Conservation (phyloP, 75 land plant genomes). For the Cryptomeria japonica region DNA sequence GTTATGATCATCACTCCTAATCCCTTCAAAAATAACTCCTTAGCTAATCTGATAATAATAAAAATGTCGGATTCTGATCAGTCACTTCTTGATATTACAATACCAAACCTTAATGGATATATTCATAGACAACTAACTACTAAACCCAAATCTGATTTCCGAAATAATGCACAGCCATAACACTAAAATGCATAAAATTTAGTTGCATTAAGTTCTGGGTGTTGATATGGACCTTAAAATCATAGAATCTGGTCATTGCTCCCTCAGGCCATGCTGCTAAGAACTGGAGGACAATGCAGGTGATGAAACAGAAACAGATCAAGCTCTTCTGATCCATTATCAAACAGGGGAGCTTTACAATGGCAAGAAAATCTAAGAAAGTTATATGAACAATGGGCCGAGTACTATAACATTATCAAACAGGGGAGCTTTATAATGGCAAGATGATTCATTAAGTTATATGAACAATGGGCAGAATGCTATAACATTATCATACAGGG, state of each 20-base stretch:
- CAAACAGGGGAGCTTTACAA: background rate
- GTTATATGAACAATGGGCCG: background rate
- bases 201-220: background rate
- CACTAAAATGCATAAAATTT: background rate
- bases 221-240: background rate
- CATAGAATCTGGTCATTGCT: conserved; percentile 9
- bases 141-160: background rate
- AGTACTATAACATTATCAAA: background rate
- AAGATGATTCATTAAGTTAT: too few relatives aligned
- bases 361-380: background rate
- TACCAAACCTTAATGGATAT: background rate
- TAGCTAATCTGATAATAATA: background rate
- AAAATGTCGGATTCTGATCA: background rate
- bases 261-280: background rate
- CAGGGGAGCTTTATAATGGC: background rate
- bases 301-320: background rate
- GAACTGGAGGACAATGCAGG: background rate
- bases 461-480: background rate
- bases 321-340: background rate
- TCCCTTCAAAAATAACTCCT: background rate
- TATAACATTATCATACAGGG: background rate
- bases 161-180: background rate
- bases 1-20: background rate
- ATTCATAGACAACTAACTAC: background rate
- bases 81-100: background rate